A percentile compares a stretch with the other conserved stretches of the same genome.
phyloP scores from a whole-genome alignment of 768 basidiomycete genomes.

The Naganishia kalamii region DNA sequence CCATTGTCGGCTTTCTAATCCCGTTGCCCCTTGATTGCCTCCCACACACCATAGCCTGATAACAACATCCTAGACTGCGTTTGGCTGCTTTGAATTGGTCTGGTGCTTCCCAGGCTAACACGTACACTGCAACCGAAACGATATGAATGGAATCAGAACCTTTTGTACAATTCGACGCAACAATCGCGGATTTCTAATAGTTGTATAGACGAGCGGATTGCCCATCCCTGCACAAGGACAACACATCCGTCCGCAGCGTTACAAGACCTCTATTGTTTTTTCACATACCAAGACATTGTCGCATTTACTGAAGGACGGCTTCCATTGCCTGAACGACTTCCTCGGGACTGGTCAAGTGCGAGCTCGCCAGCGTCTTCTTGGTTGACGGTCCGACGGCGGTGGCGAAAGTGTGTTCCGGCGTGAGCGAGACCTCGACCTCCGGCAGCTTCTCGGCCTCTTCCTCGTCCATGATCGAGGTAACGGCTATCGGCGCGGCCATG shows the following conservation, averaged over 20 bases:
- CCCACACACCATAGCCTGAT: no score
- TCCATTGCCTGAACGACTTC: constrained; percentile 22
- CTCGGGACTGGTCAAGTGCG: constrained; percentile 83
- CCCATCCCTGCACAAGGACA: no score
- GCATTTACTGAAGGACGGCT: constrained; percentile 8
- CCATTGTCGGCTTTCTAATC: background rate
- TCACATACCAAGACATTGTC: background rate
- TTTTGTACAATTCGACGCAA: no score
- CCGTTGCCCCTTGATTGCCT: background rate
- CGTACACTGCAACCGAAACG: no score
- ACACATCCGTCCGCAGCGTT: background rate
- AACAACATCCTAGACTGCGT: no score
- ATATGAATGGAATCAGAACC: no score
- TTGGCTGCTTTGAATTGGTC: no score
- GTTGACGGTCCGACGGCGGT: constrained; percentile 81
- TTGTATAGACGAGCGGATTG: no score
- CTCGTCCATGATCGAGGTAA: constrained; percentile 48
- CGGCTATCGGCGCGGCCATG: constrained; percentile 52
- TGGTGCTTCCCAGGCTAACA: no score
- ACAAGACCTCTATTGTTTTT: background rate
- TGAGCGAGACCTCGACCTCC: constrained; percentile 60
- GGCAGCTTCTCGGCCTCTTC: constrained; percentile 42
- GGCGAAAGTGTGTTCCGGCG: constrained; percentile 71
- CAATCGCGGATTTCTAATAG: no score
- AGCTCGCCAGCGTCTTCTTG: constrained; percentile 81